Evolutionary conservation across 768 basidiomycete species (phyloP).

Genomic region (Psilocybe cubensis): DNA sequence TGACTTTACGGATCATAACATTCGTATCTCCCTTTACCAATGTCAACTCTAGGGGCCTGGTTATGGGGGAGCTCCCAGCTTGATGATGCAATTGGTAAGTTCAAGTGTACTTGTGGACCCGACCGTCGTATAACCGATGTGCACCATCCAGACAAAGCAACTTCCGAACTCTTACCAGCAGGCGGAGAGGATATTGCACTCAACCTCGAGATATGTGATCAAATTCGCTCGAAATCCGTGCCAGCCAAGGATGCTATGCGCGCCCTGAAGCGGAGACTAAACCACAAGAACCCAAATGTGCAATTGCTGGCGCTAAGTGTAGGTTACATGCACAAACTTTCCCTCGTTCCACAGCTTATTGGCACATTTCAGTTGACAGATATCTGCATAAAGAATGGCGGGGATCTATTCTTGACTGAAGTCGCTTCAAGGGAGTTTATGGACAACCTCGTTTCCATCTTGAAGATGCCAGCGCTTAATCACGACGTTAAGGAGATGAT

Average conservation of each 20-base stretch:
- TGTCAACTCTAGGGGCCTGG: conserved; percentile 69
- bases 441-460: conserved; percentile 89
- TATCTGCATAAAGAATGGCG: conserved; percentile 95
- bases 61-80: conserved; percentile 85
- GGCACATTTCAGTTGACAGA: conserved; percentile 70
- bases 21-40: conserved; percentile 22
- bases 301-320: conserved; percentile 87
- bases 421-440: conserved; percentile 90
- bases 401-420: conserved; percentile 86
- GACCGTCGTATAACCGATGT: conserved; percentile 3
- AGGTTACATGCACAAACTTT: conserved; percentile 44
- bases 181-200: conserved; percentile 90
- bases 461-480: conserved; percentile 78
- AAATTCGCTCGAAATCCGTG: conserved; percentile 90
- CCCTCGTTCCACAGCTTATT: not conserved
- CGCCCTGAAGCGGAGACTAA: conserved; percentile 82
- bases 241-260: conserved; percentile 88
- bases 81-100: conserved; percentile 80
- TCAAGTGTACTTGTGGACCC: not conserved
- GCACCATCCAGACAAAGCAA: conserved; percentile 78
- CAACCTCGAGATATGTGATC: conserved; percentile 95
- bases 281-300: conserved; percentile 96
- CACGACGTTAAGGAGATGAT: conserved; percentile 83
- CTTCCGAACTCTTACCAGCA: conserved; percentile 83
- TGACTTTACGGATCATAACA: conserved; percentile 6